Conservation (phyloP, 1,284 basidiomycete species). For the Meira nashicola region DNA sequence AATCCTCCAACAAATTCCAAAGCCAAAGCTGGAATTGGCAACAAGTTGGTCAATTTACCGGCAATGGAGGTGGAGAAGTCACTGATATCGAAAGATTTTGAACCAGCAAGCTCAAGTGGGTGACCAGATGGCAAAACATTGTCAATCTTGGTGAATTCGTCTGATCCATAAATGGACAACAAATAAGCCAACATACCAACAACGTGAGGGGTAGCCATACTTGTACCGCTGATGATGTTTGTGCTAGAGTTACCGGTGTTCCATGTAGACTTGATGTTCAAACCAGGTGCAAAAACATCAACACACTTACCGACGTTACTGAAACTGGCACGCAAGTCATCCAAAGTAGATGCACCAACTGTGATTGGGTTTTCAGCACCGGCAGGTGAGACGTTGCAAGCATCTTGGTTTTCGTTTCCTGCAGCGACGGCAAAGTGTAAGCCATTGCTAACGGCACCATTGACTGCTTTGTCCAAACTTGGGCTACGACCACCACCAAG, state of each 20-base stretch:
- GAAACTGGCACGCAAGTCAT: slow-evolving; percentile 82
- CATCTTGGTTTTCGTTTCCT: slow-evolving; percentile 69
- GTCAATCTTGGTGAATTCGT: slow-evolving; percentile 26
- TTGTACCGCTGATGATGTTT: slow-evolving; percentile 67
- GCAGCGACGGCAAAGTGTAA: slow-evolving; percentile 77
- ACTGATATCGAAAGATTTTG: slow-evolving; percentile 22
- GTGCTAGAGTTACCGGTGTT: slow-evolving; percentile 57
- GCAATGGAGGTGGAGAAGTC: slow-evolving; percentile 34
- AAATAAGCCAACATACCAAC: slow-evolving; percentile 56
- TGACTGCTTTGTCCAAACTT: slow-evolving; percentile 77
- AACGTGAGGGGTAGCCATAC: slow-evolving; percentile 62
- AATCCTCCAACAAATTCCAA: slow-evolving; percentile 38
- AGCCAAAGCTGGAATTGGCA: slow-evolving; percentile 37
- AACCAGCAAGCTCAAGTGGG: not conserved
- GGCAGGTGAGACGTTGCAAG: slow-evolving; percentile 78
- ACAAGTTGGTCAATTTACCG: slow-evolving; percentile 38
- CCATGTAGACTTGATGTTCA: slow-evolving; percentile 63
- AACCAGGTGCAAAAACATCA: slow-evolving; percentile 75
- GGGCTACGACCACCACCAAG: slow-evolving; percentile 92
- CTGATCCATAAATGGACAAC: slow-evolving; percentile 60
- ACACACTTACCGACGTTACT: slow-evolving; percentile 62
- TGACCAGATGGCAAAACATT: slow-evolving; percentile 5
- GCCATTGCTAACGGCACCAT: slow-evolving; percentile 74
- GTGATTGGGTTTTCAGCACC: slow-evolving; percentile 65
- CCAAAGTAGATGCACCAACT: slow-evolving; percentile 60